phyloP scores from a whole-genome alignment of 768 basidiomycete genomes.

The Phaeotremella skinneri region DNA sequence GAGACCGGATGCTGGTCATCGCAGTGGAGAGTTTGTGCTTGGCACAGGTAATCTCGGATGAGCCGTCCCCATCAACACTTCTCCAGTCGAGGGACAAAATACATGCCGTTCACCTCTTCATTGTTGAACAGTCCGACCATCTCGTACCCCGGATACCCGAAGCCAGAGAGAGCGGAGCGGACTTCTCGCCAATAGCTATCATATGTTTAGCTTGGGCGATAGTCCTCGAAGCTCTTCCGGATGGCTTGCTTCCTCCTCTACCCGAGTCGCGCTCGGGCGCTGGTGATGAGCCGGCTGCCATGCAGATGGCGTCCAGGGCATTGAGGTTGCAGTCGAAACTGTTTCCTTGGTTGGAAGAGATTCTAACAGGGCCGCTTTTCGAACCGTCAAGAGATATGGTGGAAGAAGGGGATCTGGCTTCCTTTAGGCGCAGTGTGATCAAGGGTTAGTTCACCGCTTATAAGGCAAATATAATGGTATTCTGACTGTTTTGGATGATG shows the following conservation, averaged over 20 bases:
- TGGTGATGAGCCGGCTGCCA: slow-evolving; percentile 29
- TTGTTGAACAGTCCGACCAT: slow-evolving; percentile 61
- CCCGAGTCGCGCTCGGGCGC: slow-evolving; percentile 56
- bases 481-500: not conserved
- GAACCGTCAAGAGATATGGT: slow-evolving; percentile 63
- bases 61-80: slow-evolving; percentile 23
- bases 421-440: slow-evolving; percentile 69
- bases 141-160: slow-evolving; percentile 64
- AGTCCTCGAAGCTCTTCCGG: slow-evolving; percentile 56
- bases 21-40: slow-evolving; percentile 36
- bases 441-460: slow-evolving; percentile 62
- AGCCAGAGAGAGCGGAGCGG: slow-evolving; percentile 60
- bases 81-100: slow-evolving; percentile 53
- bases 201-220: slow-evolving; percentile 81
- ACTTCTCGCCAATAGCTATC: slow-evolving; percentile 65
- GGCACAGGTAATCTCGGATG: slow-evolving; percentile 13
- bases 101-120: slow-evolving; percentile 53
- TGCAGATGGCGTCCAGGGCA: slow-evolving; percentile 59
- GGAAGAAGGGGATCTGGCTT: slow-evolving; percentile 72
- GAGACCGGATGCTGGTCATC: slow-evolving; percentile 34
- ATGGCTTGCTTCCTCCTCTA: slow-evolving; percentile 56
- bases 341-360: slow-evolving; percentile 37
- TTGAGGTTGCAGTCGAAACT: slow-evolving; percentile 58
- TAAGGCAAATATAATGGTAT: slow-evolving; percentile 17
- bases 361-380: slow-evolving; percentile 59